phyloP scores from a whole-genome alignment of 768 basidiomycete species.

The Mycena latifolia region DNA sequence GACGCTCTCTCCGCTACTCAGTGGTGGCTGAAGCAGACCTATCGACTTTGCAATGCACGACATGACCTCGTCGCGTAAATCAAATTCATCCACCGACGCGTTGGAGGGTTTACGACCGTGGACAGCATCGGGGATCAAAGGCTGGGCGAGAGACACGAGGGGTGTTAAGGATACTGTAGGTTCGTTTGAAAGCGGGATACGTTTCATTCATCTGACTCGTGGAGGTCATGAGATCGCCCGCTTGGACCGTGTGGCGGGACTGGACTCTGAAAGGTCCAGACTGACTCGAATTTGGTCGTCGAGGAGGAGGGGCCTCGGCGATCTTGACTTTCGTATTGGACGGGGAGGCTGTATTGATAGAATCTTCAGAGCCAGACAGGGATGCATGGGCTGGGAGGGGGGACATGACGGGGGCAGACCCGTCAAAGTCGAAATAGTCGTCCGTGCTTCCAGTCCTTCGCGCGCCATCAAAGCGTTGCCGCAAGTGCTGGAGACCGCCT shows the following conservation, averaged over 20 bases:
- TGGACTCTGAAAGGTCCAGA: constrained; percentile 34
- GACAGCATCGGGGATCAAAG: constrained; percentile 45
- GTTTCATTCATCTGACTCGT: constrained; percentile 61
- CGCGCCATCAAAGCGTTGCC: constrained; percentile 87
- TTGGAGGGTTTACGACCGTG: constrained; percentile 40
- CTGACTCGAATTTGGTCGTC: constrained; percentile 34
- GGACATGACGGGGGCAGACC: constrained; percentile 42
- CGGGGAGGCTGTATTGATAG: constrained; percentile 31
- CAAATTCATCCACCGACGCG: constrained; percentile 78
- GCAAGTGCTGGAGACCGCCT: constrained; percentile 89
- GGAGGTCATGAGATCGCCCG: constrained; percentile 80
- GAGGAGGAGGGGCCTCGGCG: constrained; percentile 32
- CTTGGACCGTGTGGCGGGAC: constrained; percentile 75
- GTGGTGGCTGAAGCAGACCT: constrained; percentile 89
- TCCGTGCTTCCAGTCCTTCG: constrained; percentile 62
- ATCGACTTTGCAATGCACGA: constrained; percentile 98
- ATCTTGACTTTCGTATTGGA: constrained; percentile 37
- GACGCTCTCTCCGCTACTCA: constrained; percentile 74
- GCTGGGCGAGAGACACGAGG: constrained; percentile 55
- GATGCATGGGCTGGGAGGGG: constrained; percentile 40
- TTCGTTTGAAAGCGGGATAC: constrained; percentile 59
- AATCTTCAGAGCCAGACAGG: constrained; percentile 44
- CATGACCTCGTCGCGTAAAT: constrained; percentile 97
- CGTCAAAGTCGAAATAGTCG: constrained; percentile 66
- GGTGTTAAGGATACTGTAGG: constrained; percentile 63